These are phyloP conservation scores for Macroventuria anomochaeta DNA, from an alignment of 2,329 filamentous ascomycete genomes.

Conservation along the genomic window DNA sequence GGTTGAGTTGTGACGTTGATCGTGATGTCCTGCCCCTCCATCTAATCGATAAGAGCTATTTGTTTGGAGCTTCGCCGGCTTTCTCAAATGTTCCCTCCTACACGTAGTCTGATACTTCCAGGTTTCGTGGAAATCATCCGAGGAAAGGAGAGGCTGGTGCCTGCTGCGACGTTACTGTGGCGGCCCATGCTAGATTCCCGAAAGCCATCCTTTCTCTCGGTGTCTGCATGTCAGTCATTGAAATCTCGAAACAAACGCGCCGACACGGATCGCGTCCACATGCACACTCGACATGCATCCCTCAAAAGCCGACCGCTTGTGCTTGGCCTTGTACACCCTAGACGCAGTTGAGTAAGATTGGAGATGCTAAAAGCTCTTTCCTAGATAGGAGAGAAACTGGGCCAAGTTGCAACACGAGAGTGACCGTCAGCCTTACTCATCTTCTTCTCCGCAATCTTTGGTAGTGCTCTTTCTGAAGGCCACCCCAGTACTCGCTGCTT, in stretches of 20 bases:
- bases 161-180: background rate
- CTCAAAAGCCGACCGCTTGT: background rate
- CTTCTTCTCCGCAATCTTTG: background rate
- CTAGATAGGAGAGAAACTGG: background rate
- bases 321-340: background rate
- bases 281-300: background rate
- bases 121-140: background rate
- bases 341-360: background rate
- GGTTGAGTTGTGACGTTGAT: conserved; percentile 24
- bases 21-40: conserved; percentile 14
- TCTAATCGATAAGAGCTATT: conserved; percentile 16
- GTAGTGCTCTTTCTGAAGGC: background rate
- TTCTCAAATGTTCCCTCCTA: conserved; percentile 13
- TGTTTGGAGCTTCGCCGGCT: conserved; percentile 10
- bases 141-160: background rate
- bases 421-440: conserved; percentile 12
- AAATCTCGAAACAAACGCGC: conserved; percentile 5
- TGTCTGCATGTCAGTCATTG: conserved; percentile 2
- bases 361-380: background rate
- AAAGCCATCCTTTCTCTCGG: background rate
- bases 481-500: background rate
- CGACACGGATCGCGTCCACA: background rate
- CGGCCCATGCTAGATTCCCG: background rate
- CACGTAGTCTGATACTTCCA: conserved; percentile 7
- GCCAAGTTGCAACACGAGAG: background rate